These are phyloP conservation scores for Oryza rufipogon DNA, from an alignment of 176 grass and related monocot genomes.

Conservation along the genomic window DNA sequence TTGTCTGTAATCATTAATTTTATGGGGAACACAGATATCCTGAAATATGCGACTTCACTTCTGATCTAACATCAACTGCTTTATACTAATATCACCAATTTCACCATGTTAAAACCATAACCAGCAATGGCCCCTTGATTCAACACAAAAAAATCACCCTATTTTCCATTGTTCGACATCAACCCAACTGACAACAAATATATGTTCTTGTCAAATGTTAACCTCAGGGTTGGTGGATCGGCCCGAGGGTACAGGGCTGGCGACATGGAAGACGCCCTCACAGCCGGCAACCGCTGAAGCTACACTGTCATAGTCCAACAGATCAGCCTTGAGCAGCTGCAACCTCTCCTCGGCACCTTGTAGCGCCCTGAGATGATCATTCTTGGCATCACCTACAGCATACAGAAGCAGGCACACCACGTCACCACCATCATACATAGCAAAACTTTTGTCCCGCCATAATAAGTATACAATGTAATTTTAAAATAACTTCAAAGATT, in stretches of 20 bases:
- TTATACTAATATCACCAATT: not conserved
- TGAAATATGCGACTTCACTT: not conserved
- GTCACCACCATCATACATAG: constrained; percentile 4
- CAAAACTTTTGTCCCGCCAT: too few species aligned
- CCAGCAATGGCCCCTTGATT: not conserved
- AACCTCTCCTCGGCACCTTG: constrained; percentile 57
- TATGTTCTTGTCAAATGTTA: not conserved
- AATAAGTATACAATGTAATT: not conserved
- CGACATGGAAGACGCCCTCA: constrained; percentile 79
- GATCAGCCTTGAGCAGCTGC: constrained; percentile 67
- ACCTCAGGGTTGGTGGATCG: constrained; percentile 74
- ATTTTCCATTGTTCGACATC: not conserved
- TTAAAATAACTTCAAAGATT: not conserved
- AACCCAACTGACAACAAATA: not conserved
- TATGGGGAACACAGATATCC: not conserved
- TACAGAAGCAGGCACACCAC: not conserved
- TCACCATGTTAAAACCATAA: not conserved
- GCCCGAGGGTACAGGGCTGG: constrained; percentile 61
- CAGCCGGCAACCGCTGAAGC: constrained; percentile 54
- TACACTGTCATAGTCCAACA: constrained; percentile 57
- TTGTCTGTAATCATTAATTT: not conserved
- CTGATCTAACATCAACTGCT: not conserved
- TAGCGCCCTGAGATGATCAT: constrained; percentile 62
- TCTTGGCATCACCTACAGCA: constrained; percentile 64
- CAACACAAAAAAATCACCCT: not conserved